Evolutionary conservation across 2,329 filamentous ascomycete species (phyloP).

Genomic region (Curvularia spicifera): DNA sequence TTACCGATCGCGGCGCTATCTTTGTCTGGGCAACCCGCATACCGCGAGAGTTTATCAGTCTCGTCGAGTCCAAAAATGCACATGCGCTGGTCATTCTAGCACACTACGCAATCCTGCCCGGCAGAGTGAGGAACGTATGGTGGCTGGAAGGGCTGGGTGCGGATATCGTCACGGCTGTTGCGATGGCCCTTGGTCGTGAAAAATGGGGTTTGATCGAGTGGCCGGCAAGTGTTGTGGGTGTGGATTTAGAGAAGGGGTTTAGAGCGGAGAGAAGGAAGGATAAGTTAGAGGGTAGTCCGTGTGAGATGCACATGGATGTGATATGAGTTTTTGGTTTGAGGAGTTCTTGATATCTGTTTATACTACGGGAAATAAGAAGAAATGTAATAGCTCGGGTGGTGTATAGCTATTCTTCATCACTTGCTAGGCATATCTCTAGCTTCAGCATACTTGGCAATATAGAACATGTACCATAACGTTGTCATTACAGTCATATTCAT

Average conservation of each 20-base stretch:
- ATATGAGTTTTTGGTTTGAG: conserved; percentile 21
- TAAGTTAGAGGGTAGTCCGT: conserved; percentile 26
- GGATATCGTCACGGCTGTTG: conserved; percentile 42
- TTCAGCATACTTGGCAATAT: too few species aligned
- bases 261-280: conserved; percentile 23
- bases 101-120: conserved; percentile 48
- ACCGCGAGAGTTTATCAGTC: conserved; percentile 37
- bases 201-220: conserved; percentile 42
- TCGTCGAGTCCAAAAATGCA: conserved; percentile 39
- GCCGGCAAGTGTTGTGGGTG: conserved; percentile 38
- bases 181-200: conserved; percentile 40
- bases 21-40: conserved; percentile 43
- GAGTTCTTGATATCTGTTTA: neutral
- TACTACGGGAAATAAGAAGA: neutral
- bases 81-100: conserved; percentile 49
- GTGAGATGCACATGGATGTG: conserved; percentile 38
- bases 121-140: conserved; percentile 44
- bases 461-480: too few species aligned
- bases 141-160: conserved; percentile 46
- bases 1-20: conserved; percentile 44
- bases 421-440: too few species aligned
- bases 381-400: too few species aligned
- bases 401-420: too few species aligned
- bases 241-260: conserved; percentile 37
- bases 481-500: too few species aligned